These are phyloP conservation scores for Teratosphaeriaceae sp. DNA, from an alignment of 2,329 filamentous ascomycete genomes.

Conservation along the genomic window DNA sequence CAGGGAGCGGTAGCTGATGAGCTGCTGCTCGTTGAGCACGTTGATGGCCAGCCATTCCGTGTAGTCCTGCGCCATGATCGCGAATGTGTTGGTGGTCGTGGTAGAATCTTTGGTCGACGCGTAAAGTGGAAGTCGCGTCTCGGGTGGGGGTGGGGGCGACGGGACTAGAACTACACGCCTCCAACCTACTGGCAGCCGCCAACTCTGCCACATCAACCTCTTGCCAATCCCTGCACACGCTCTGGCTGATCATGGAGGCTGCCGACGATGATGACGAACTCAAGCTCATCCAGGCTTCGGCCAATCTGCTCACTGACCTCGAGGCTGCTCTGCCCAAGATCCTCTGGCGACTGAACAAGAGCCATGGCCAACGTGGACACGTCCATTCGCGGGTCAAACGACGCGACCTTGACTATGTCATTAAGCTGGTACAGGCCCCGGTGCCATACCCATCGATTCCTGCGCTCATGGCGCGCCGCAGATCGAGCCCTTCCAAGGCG, in stretches of 20 bases:
- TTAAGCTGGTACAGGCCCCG: conserved; percentile 25
- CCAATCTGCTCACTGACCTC: conserved; percentile 26
- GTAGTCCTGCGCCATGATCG: conserved; percentile 47
- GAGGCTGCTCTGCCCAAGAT: conserved; percentile 39
- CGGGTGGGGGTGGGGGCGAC: background rate
- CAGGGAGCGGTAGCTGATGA: conserved; percentile 79
- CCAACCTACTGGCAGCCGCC: no score
- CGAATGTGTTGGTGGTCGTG: background rate
- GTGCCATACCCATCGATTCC: background rate
- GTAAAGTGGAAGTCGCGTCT: conserved; percentile 14
- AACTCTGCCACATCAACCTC: background rate
- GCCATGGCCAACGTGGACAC: conserved; percentile 15
- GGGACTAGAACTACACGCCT: conserved; percentile 1
- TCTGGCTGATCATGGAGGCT: conserved; percentile 8
- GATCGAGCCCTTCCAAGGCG: conserved; percentile 89
- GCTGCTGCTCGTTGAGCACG: conserved; percentile 67
- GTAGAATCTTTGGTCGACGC: conserved; percentile 5
- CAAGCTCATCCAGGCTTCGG: conserved; percentile 38
- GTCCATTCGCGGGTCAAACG: conserved; percentile 33
- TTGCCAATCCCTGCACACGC: background rate
- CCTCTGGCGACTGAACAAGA: conserved; percentile 29
- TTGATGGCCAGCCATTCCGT: conserved; percentile 67
- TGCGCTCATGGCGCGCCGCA: conserved; percentile 20
- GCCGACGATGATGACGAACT: conserved; percentile 40
- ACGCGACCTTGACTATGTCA: conserved; percentile 35